Evolutionary conservation across 164 flowering plant species (phyloP).

Genomic region (Nymphaea thermarum): DNA sequence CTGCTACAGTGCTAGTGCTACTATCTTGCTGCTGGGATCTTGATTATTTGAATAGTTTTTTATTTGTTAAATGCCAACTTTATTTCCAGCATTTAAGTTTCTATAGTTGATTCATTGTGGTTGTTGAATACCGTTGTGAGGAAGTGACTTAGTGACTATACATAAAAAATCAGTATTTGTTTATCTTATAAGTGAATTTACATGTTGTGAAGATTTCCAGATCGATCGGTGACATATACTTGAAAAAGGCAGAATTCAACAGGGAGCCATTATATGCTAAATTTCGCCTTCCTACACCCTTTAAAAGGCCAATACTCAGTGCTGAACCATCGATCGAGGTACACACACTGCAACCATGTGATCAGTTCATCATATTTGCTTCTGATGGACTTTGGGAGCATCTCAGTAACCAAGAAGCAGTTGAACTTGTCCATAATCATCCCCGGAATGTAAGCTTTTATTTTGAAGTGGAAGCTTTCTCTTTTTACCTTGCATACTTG

Average conservation of each 20-base stretch:
- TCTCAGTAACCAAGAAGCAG: conserved; percentile 71
- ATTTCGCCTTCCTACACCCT: conserved; percentile 62
- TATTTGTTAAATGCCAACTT: background rate
- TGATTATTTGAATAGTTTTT: background rate
- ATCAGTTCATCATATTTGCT: conserved; percentile 69
- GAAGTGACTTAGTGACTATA: background rate
- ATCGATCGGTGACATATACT: conserved; percentile 69
- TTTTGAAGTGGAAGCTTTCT: background rate
- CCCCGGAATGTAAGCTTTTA: conserved; percentile 48
- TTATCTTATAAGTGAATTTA: background rate
- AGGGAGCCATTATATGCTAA: conserved; percentile 59
- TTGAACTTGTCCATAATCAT: conserved; percentile 56
- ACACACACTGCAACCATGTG: conserved; percentile 55
- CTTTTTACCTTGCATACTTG: too few species aligned
- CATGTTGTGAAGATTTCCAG: conserved; percentile 42
- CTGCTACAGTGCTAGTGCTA: too few species aligned
- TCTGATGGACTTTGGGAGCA: conserved; percentile 92
- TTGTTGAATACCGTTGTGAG: background rate
- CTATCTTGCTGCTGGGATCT: background rate
- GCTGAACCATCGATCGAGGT: conserved; percentile 55
- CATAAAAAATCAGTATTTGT: background rate
- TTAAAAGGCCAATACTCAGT: conserved; percentile 60
- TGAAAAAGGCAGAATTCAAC: conserved; percentile 70
- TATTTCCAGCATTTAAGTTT: background rate
- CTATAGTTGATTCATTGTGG: too few species aligned